Base-by-base conservation (phyloP, 2,329 filamentous ascomycete genomes). In the Phyllosticta citribraziliensis region DNA sequence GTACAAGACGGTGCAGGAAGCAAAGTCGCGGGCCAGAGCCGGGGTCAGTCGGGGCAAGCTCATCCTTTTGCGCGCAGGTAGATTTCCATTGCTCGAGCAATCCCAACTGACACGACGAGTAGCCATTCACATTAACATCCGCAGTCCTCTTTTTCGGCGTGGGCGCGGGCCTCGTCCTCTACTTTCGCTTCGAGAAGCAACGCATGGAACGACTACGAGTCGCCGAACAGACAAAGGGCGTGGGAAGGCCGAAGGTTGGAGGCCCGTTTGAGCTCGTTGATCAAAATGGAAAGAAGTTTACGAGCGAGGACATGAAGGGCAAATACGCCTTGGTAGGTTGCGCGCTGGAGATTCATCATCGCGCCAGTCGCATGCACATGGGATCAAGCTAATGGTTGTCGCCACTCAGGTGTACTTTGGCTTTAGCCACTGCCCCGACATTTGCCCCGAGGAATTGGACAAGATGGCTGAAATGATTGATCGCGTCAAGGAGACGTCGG, bases 391-490 rank as follows among this genome's bases (percentile, higher is more conserved):
- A 22, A 25, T 3, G 19, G 24, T n/a, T 40, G 52, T 33, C 47
- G 27, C 27, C 14, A 25, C 25, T 63, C 66, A 94, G 90, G 86
- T 97, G 47, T 99, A 99, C 78, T 99, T 99, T 73, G 94, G 94
- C 70, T 99, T 99, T 82, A 93, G 91, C 9, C 92, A 97, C 75
- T 99, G 94, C 74, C 94, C 94, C 24, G 94, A 99, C 73, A 99
- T 99, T 73, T 99, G 94, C 79, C 94, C 94, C 35, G 94, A 99
- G 71, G 94, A 99, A 77, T 87, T 99, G 69, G 94, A 99, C 79
- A 99, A 99, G 80, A 97, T 99, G 92, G 89, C 93, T n/a, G 82
- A 82, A 62, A 96, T 97, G 84, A 88, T 95, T 70, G 91, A 99
- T 71, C 79, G 79, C 63, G 82, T 86, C 52, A 75, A 76, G 51